Evolutionary conservation across 2,329 filamentous ascomycete genomes (phyloP).

Genomic region (Alternaria atra): DNA sequence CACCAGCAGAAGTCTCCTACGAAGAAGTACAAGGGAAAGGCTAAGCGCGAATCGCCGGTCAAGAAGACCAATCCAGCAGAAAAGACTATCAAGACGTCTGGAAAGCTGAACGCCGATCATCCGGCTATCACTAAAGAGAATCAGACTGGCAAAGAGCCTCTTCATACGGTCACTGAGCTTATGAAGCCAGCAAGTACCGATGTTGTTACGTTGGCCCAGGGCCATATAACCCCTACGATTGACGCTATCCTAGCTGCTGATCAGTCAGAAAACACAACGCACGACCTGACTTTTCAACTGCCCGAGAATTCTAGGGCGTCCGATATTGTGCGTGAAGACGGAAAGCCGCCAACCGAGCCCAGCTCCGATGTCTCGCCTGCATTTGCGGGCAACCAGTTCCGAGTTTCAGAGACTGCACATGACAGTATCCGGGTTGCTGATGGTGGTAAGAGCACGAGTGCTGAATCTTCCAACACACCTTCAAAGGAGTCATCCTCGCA

Average conservation of each 20-base stretch:
- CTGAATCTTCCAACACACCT: neutral
- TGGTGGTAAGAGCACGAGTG: neutral
- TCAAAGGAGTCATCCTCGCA: neutral
- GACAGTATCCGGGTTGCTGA: neutral
- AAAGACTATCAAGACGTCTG: neutral
- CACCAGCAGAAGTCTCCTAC: constrained; percentile 19
- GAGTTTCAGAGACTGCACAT: neutral
- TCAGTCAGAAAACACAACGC: neutral
- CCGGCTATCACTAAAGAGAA: neutral
- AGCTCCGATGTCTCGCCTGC: neutral
- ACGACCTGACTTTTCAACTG: neutral
- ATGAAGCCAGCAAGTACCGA: neutral
- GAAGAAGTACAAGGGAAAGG: constrained; percentile 13
- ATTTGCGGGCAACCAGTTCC: neutral
- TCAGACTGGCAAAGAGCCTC: neutral
- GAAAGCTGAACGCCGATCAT: neutral
- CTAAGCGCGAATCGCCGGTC: neutral
- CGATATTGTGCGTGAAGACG: neutral
- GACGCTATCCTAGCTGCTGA: neutral
- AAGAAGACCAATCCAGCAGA: neutral
- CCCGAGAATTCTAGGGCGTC: neutral
- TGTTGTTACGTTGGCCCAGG: neutral
- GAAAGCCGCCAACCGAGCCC: neutral
- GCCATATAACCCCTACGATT: neutral
- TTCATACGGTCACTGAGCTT: neutral